Percentiles rank a stretch among this genome's conserved stretches.
Conservation (phyloP, 78 protist genomes). For the Dictyostelium firmibasis region DNA sequence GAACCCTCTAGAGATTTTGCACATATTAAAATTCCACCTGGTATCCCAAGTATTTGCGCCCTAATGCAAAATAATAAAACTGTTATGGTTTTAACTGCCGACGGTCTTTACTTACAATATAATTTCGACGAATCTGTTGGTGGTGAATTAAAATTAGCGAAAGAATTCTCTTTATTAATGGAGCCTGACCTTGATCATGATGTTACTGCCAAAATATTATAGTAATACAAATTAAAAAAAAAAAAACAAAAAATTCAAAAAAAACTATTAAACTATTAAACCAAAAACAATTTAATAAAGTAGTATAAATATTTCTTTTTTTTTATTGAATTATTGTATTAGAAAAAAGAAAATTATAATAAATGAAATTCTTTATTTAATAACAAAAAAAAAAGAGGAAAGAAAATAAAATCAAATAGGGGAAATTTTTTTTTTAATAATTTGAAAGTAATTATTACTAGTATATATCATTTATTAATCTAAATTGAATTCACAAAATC, state of each 20-base stretch:
- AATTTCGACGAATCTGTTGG: conserved; percentile 75
- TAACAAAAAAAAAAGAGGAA: too few relatives aligned
- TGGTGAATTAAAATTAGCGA: conserved; percentile 75
- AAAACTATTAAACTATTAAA: not conserved
- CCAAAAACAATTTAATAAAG: too few relatives aligned
- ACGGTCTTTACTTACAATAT: conserved; percentile 66
- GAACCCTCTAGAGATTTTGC: conserved; percentile 81
- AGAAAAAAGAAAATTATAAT: too few relatives aligned
- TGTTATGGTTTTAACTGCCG: conserved; percentile 73
- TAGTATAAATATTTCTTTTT: too few relatives aligned
- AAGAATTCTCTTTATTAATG: conserved; percentile 42
- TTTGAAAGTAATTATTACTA: not conserved
- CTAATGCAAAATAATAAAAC: conserved; percentile 42
- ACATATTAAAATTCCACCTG: conserved; percentile 61
- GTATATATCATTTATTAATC: not conserved
- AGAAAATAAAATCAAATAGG: too few relatives aligned
- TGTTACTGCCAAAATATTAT: conserved; percentile 1
- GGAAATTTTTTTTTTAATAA: too few relatives aligned
- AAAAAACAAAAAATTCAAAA: too few relatives aligned
- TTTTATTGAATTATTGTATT: too few relatives aligned
- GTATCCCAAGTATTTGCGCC: conserved; percentile 70
- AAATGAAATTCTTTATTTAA: too few relatives aligned
- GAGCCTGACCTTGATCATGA: conserved; percentile 31
- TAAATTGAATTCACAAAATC: conserved; percentile 7
- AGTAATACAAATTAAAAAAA: not conserved